Conservation (phyloP, 805 yeast genomes). For the Hanseniaspora taiwanica region DNA sequence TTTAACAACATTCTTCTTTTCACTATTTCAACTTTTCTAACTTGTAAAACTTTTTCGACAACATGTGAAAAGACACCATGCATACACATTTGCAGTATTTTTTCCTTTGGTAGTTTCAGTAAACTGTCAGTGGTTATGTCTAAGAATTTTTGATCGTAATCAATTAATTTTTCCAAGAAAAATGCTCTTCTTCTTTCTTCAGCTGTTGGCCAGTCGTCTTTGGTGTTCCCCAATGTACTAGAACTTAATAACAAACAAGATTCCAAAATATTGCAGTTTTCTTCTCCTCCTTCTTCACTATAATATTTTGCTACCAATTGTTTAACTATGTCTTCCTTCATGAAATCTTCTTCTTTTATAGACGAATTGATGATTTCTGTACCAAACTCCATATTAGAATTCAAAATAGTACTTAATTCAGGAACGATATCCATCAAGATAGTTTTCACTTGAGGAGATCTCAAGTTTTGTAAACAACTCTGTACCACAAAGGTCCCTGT, state of each 20-base stretch:
- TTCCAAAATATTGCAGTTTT: constrained; percentile 42
- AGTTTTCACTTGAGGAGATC: constrained; percentile 41
- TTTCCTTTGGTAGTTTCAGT: constrained; percentile 44
- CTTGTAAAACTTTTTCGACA: constrained; percentile 51
- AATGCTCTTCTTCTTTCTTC: constrained; percentile 73
- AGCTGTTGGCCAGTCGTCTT: constrained; percentile 85
- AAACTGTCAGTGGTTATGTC: constrained; percentile 46
- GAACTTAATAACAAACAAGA: constrained; percentile 49
- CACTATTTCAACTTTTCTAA: constrained; percentile 35
- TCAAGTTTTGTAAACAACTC: constrained; percentile 51
- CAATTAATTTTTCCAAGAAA: constrained; percentile 59
- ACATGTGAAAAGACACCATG: constrained; percentile 91
- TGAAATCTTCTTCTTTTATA: constrained; percentile 39
- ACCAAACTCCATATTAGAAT: constrained; percentile 60
- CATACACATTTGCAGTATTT: constrained; percentile 58
- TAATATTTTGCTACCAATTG: constrained; percentile 34
- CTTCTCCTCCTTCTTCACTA: constrained; percentile 25
- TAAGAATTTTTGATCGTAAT: constrained; percentile 50
- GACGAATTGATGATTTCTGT: constrained; percentile 57
- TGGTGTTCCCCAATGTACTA: constrained; percentile 70
- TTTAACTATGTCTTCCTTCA: constrained; percentile 44
- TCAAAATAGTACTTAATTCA: constrained; percentile 44
- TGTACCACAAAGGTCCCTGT: constrained; percentile 75
- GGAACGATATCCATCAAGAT: constrained; percentile 57
- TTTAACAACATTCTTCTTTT: constrained; percentile 60